Evolutionary conservation across 345 rosid species (phyloP).

Genomic region (Turritis glabra): DNA sequence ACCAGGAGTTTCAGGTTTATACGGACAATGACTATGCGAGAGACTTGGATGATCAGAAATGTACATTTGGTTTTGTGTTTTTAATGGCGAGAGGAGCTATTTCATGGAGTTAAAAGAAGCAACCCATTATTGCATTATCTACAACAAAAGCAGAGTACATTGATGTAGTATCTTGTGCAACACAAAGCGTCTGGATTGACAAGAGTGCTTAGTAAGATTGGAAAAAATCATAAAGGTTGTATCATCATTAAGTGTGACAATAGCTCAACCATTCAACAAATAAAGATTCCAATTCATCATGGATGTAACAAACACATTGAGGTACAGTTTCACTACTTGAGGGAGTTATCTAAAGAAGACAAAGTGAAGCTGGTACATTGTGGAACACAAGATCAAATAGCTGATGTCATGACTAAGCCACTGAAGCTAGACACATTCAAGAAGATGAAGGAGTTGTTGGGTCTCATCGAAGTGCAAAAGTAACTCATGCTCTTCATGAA

Average conservation of each 20-base stretch:
- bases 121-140: background rate
- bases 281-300: background rate
- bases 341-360: background rate
- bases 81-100: background rate
- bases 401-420: background rate
- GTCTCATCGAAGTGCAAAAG: background rate
- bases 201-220: background rate
- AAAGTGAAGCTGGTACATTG: background rate
- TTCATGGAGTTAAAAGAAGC: background rate
- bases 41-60: background rate
- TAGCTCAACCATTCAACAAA: background rate
- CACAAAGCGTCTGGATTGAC: background rate
- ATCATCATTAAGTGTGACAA: background rate
- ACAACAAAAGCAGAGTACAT: background rate
- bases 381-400: background rate
- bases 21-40: too few relatives aligned
- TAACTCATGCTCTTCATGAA: too few relatives aligned
- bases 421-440: background rate
- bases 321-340: background rate
- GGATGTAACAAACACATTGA: background rate
- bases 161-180: background rate
- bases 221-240: background rate
- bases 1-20: too few relatives aligned
- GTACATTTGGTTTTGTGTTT: background rate
- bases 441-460: background rate